Evolutionary conservation across 495 filamentous ascomycete genomes (phyloP).

Genomic region (Staphylotrichum tortipilum): DNA sequence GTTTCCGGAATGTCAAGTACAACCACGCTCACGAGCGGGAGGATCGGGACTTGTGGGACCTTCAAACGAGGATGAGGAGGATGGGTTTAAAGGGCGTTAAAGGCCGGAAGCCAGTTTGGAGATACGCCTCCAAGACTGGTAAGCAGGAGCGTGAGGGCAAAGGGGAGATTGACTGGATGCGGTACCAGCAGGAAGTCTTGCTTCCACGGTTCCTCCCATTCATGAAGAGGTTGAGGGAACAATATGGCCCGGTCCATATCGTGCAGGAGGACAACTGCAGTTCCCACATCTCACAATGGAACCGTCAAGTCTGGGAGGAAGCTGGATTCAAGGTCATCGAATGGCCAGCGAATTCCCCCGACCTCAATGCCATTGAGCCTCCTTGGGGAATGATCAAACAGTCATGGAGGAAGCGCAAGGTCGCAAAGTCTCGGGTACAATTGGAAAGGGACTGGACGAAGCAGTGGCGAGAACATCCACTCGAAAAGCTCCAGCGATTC

Average conservation of each 20-base stretch:
- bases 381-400: slow-evolving; percentile 1
- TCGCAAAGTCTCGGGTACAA: neutral
- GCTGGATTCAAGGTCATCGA: neutral
- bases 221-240: neutral
- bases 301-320: neutral
- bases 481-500: neutral
- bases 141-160: neutral
- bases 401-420: neutral
- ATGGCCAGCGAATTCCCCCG: slow-evolving; percentile 1
- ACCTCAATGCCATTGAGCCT: slow-evolving; percentile 5
- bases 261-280: slow-evolving; percentile 5
- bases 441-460: neutral
- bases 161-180: slow-evolving; percentile 5
- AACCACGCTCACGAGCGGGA: too few species aligned
- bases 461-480: neutral
- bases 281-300: neutral
- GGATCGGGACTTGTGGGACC: too few species aligned
- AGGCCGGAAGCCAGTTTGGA: neutral
- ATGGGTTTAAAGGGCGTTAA: neutral
- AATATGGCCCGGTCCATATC: neutral
- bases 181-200: slow-evolving; percentile 4
- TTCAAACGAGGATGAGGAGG: neutral
- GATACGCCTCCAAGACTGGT: slow-evolving; percentile 4
- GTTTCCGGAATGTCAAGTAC: too few species aligned
- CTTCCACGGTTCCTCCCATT: neutral